These are phyloP conservation scores for Sporisorium iseilematis-ciliati DNA, from an alignment of 1,284 basidiomycete genomes.

Conservation along the genomic window DNA sequence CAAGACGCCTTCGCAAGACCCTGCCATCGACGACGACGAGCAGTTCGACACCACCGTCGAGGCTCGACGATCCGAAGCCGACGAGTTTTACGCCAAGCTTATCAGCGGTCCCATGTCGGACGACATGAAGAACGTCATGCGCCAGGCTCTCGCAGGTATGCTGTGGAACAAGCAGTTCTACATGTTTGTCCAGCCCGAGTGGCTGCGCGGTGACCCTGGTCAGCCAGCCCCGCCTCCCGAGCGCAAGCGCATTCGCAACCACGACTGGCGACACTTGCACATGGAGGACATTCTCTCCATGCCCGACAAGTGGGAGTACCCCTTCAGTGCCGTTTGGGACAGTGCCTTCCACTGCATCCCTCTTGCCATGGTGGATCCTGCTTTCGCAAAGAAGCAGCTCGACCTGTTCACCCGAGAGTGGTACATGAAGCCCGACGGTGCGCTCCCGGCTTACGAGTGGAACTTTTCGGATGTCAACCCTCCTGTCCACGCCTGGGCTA, in stretches of 20 bases:
- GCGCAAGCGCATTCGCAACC: constrained; percentile 86
- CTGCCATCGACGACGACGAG: constrained; percentile 86
- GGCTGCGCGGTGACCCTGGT: constrained; percentile 92
- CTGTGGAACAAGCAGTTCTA: constrained; percentile 98
- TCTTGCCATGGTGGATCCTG: constrained; percentile 91
- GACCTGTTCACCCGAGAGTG: constrained; percentile 96
- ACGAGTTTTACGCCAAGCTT: constrained; percentile 91
- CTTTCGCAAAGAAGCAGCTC: constrained; percentile 96
- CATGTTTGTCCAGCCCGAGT: constrained; percentile 93
- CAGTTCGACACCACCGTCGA: constrained; percentile 90
- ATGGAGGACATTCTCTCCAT: constrained; percentile 96
- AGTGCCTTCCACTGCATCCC: constrained; percentile 99
- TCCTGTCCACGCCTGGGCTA: constrained; percentile 91
- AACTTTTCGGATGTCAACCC: constrained; percentile 97
- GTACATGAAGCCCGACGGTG: constrained; percentile 98
- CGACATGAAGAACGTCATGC: constrained; percentile 94
- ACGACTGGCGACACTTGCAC: constrained; percentile 83
- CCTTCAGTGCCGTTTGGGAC: constrained; percentile 76
- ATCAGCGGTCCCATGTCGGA: constrained; percentile 80
- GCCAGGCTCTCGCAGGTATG: constrained; percentile 98
- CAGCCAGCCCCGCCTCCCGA: constrained; percentile 94
- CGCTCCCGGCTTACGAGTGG: constrained; percentile 98
- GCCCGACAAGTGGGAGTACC: constrained; percentile 97
- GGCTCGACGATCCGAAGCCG: constrained; percentile 82
- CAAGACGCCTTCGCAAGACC: constrained; percentile 79